Evolutionary conservation across 2,329 filamentous ascomycete species (phyloP), one percentile per base, ranked within the genome.

Genomic region (Colletotrichum brevisporum): DNA sequence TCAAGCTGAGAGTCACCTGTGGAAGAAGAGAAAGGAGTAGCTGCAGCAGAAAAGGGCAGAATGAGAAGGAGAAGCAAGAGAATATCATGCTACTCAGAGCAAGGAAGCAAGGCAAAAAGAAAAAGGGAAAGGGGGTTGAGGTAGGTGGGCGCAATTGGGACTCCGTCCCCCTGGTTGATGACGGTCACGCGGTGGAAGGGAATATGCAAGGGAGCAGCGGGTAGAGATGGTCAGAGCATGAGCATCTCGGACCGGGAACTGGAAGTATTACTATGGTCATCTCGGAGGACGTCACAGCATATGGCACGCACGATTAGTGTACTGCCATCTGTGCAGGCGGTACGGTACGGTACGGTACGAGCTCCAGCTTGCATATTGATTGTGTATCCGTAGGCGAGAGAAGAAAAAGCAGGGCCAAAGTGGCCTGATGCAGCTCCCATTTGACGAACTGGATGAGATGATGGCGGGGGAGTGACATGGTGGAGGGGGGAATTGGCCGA

Each of bases 381-480:
- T 36, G 31, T 36, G 31, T n/a, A n/a, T n/a, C n/a, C n/a, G n/a
- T 56, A 51, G 51, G 67, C 50, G 41, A 64, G 56, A 67, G 55
- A 55, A 54, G 48, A 60, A 66, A 48, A 43, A 51, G 45, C 50
- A 61, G 62, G 56, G 55, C 36, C 55, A 61, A 67, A 69, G 36
- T 69, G 67, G 67, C 56, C 67, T 69, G 67, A 69, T 69, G 62
- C 67, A 69, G 50, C 62, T 67, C 62, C 62, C 31, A 61, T 61
- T 36, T 60, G 51, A 61, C 18, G 56, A 55, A 61, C 41, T 45
- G 56, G 43, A 69, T 69, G 63, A 58, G 62, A 66, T 52, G 67
- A 69, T 52, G 56, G 67, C 67, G 67, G 67, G 67, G 67, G 24
- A 68, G 27, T 59, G 61, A 57, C 65, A 59, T 41, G 59, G 50